Evolutionary conservation across 2,329 filamentous ascomycete species (phyloP).

Genomic region (Pseudogymnoascus sp.): DNA sequence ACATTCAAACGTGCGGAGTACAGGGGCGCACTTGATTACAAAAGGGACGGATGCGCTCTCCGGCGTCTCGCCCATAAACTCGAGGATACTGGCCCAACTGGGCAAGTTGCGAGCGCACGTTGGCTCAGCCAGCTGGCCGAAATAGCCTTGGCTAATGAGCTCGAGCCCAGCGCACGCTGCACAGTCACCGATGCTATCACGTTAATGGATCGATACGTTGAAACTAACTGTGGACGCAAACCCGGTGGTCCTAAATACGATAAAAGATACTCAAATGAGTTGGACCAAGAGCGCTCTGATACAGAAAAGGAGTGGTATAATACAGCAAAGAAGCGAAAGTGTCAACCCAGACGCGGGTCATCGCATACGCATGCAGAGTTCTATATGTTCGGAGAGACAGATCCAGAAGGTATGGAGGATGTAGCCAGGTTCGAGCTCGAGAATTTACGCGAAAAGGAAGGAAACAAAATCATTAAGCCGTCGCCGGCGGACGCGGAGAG

Average conservation of each 20-base stretch:
- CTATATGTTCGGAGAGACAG: background rate
- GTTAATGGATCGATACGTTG: background rate
- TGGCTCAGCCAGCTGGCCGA: background rate
- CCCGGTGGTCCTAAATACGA: background rate
- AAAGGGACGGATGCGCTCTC: background rate
- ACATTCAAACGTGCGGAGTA: background rate
- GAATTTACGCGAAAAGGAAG: background rate
- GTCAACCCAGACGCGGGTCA: background rate
- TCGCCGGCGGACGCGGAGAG: background rate
- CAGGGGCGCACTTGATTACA: background rate
- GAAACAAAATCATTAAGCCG: background rate
- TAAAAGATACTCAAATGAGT: background rate
- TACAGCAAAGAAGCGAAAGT: background rate
- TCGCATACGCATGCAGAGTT: background rate
- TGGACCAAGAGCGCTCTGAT: background rate
- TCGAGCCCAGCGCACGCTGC: background rate
- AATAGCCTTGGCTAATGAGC: background rate
- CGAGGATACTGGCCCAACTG: background rate
- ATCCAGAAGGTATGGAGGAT: background rate
- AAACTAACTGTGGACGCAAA: background rate
- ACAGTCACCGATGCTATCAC: background rate
- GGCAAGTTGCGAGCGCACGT: background rate
- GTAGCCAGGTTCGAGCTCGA: background rate
- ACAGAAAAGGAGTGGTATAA: background rate
- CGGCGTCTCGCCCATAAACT: background rate